These are phyloP conservation scores for Podaxis carcinomalis DNA, from an alignment of 768 basidiomycete species.

Conservation along the genomic window DNA sequence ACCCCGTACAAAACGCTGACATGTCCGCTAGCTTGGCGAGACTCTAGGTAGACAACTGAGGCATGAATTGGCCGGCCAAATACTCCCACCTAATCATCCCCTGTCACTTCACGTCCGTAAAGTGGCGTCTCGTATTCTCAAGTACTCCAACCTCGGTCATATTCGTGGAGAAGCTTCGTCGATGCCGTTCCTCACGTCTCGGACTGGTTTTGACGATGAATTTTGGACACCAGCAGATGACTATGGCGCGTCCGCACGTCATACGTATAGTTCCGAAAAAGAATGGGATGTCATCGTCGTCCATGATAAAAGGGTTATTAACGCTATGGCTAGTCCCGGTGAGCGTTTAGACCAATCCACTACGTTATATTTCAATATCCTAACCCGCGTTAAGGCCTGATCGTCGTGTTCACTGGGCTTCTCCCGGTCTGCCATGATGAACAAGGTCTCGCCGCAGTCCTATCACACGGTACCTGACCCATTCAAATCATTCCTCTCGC, in stretches of 20 bases:
- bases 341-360: background rate
- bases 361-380: background rate
- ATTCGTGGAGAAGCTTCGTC: slow-evolving; percentile 33
- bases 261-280: slow-evolving; percentile 28
- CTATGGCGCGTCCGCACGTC: slow-evolving; percentile 15
- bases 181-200: slow-evolving; percentile 16
- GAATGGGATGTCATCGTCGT: slow-evolving; percentile 78
- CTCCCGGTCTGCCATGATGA: slow-evolving; percentile 74
- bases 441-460: slow-evolving; percentile 76
- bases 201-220: slow-evolving; percentile 23
- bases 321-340: slow-evolving; percentile 79
- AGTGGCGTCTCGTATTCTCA: slow-evolving; percentile 66
- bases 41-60: slow-evolving; percentile 37
- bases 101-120: slow-evolving; percentile 62
- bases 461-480: slow-evolving; percentile 67
- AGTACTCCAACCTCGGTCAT: slow-evolving; percentile 66
- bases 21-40: slow-evolving; percentile 36
- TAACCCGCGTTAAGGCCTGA: slow-evolving; percentile 42
- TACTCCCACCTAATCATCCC: slow-evolving; percentile 67
- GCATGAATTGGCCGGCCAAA: slow-evolving; percentile 43
- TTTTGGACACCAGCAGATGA: slow-evolving; percentile 32
- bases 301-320: slow-evolving; percentile 62
- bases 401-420: slow-evolving; percentile 89
- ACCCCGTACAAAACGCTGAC: background rate
- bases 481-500: background rate